Evolutionary conservation across 176 grass and related monocot species (phyloP).

Genomic region (Dactylis glomerata): DNA sequence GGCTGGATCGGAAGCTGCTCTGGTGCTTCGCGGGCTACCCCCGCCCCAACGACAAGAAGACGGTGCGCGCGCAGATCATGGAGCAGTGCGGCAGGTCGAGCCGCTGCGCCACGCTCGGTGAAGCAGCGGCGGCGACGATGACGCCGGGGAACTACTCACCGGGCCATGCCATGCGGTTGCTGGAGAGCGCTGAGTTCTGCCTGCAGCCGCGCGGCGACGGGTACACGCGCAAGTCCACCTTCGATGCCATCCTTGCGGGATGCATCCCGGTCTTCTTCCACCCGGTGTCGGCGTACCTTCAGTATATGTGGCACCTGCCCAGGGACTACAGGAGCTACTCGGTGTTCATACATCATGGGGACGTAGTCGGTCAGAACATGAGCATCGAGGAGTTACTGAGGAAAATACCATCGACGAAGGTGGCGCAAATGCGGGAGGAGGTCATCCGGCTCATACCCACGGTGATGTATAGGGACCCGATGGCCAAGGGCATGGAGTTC

Average conservation of each 20-base stretch:
- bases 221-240: slow-evolving; percentile 24
- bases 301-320: slow-evolving; percentile 16
- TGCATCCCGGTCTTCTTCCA: slow-evolving; percentile 78
- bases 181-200: slow-evolving; percentile 6
- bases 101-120: not conserved
- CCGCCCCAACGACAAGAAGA: not conserved
- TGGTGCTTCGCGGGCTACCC: slow-evolving; percentile 6
- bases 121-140: not conserved
- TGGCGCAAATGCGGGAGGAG: too few relatives aligned
- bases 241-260: slow-evolving; percentile 67
- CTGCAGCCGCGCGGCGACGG: slow-evolving; percentile 44
- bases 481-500: too few relatives aligned
- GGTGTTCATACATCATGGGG: too few relatives aligned
- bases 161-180: not conserved
- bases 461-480: too few relatives aligned
- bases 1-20: not conserved
- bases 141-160: not conserved
- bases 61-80: not conserved
- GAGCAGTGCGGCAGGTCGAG: not conserved
- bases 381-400: too few relatives aligned
- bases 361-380: too few relatives aligned
- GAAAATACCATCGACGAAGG: too few relatives aligned
- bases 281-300: slow-evolving; percentile 26
- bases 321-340: too few relatives aligned
- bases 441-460: too few relatives aligned